Percentiles rank a stretch among this genome's conserved stretches.
Evolutionary conservation across 345 rosid genomes (phyloP).

Genomic region (Pistacia atlantica): DNA sequence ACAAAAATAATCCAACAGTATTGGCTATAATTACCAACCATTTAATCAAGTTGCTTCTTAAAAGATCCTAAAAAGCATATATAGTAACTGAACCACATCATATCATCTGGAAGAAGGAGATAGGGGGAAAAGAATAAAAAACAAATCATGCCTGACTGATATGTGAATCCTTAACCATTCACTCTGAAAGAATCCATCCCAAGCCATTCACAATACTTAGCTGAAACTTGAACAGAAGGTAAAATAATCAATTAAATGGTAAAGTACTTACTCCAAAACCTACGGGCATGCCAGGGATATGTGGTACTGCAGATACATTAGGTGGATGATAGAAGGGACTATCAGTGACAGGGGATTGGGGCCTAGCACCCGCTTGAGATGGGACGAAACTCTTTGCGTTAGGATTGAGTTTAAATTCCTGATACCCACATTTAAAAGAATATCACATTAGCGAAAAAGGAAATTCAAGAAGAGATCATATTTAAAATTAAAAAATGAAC

Average conservation of each 20-base stretch:
- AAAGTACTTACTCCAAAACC: constrained; percentile 67
- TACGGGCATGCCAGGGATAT: constrained; percentile 71
- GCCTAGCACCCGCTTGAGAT: constrained; percentile 55
- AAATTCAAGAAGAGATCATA: background rate
- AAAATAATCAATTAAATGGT: background rate
- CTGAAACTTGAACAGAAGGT: background rate
- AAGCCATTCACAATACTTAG: background rate
- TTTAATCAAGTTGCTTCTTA: background rate
- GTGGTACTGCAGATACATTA: constrained; percentile 48
- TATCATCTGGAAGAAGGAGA: background rate
- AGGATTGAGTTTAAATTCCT: constrained; percentile 96
- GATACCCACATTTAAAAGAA: constrained; percentile 24
- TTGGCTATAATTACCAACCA: background rate
- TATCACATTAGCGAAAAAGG: background rate
- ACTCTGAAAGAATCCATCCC: background rate
- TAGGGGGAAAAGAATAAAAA: background rate
- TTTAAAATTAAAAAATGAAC: background rate
- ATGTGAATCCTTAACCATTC: background rate
- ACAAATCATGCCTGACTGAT: background rate
- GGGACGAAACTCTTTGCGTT: constrained; percentile 87
- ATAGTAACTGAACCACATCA: background rate
- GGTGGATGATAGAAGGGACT: constrained; percentile 65
- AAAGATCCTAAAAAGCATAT: background rate
- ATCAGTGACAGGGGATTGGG: constrained; percentile 65
- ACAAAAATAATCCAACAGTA: background rate